Evolutionary conservation across 352 stramenopile species (phyloP), one percentile per base, ranked within the genome.

Genomic region (Paralagenidium karlingii): DNA sequence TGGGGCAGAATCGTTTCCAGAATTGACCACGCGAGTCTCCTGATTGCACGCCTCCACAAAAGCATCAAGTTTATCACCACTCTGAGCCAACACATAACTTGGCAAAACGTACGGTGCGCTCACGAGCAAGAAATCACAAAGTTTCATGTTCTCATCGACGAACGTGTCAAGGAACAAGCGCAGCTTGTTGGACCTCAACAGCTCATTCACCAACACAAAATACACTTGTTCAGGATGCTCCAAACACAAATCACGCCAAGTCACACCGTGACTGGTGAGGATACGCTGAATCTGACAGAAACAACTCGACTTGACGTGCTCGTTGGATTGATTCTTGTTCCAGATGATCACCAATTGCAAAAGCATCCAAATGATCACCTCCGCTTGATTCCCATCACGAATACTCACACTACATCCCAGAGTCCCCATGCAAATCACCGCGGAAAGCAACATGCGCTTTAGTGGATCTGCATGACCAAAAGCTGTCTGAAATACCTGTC

Each of bases 51-150:
- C 57, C 13, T 47, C 38, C 16, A 68, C 40, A 36, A 71, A 79
- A 2, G 44, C 40, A 16, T 59, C 52, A 13, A 85, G 40, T 60
- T 78, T 75, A 26, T 44, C 40, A 19, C 68, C 55, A 37, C 79
- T 77, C 53, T 78, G 60, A 25, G 63, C 47, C 5, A 82, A 55
- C 47, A 85, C 52, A 24, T 76, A 80, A 37, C 63, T 68, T 13
- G 71, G 68, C 15, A 85, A 49, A 8, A 80, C 63, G 29, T 74
- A 68, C 0, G 56, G 56, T 7, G 71, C 66, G 45, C 69, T 76
- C 3, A 49, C 50, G 6, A 43, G 39, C 22, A 82, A 54, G 21
- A 82, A 85, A 8, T 55, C 32, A 18, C 38, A 55, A 6, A 49
- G 49, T 42, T 65, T 47, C 20, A 85, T 40, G 32, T 55, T 64